phyloP scores from a whole-genome alignment of 805 yeast genomes.

The Wickerhamiella azyma region DNA sequence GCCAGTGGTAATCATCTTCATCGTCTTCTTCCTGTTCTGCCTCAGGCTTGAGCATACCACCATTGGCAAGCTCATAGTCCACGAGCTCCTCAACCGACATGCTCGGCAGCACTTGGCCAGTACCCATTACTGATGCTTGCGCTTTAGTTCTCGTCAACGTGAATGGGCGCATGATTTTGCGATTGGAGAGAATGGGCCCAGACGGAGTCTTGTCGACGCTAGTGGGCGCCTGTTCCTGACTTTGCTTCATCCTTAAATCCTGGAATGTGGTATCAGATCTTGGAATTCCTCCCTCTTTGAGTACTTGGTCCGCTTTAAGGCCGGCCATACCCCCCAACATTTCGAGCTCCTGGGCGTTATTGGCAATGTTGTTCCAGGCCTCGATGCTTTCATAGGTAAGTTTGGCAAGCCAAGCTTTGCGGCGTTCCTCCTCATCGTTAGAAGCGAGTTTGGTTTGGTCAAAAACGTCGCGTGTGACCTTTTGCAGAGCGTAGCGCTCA shows the following conservation, averaged over 20 bases:
- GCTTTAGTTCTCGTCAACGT: conserved; percentile 44
- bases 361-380: conserved; percentile 4
- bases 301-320: neutral
- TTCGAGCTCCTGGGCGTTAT: conserved; percentile 5
- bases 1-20: conserved; percentile 41
- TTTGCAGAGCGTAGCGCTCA: neutral
- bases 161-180: conserved; percentile 69
- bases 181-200: conserved; percentile 22
- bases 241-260: neutral
- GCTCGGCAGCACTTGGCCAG: conserved; percentile 86
- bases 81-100: conserved; percentile 88
- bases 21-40: conserved; percentile 36
- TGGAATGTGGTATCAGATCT: neutral
- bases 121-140: conserved; percentile 60
- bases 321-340: conserved; percentile 3
- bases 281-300: neutral
- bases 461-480: neutral
- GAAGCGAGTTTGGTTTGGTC: neutral
- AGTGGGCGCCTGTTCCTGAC: neutral
- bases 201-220: neutral
- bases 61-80: conserved; percentile 72
- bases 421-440: conserved; percentile 2
- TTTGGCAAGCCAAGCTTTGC: conserved; percentile 2
- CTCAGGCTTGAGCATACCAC: conserved; percentile 46
- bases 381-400: neutral